Evolutionary conservation across 441 rosid genomes (phyloP).

Genomic region (Lepidium campestre): DNA sequence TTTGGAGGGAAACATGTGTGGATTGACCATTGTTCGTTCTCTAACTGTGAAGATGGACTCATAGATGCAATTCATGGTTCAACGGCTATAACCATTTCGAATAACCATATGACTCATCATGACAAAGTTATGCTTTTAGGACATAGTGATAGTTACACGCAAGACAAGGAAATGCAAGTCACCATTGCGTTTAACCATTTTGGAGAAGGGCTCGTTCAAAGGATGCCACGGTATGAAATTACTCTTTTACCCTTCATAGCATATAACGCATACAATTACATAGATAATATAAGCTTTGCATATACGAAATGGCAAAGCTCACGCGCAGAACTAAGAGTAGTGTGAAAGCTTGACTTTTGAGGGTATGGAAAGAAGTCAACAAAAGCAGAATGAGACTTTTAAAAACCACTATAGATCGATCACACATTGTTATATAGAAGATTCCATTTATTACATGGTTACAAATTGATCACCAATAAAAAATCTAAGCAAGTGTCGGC

Average conservation of each 20-base stretch:
- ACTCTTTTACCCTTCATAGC: background rate
- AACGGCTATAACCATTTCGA: slow-evolving; percentile 56
- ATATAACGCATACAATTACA: background rate
- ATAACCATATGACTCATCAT: slow-evolving; percentile 60
- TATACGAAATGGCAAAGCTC: background rate
- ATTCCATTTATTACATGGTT: background rate
- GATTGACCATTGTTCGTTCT: slow-evolving; percentile 59
- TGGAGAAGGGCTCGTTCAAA: slow-evolving; percentile 61
- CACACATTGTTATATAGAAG: background rate
- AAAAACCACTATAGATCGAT: background rate
- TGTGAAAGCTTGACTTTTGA: slow-evolving; percentile 10
- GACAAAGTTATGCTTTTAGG: slow-evolving; percentile 62
- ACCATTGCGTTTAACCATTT: slow-evolving; percentile 71
- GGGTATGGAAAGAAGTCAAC: slow-evolving; percentile 12
- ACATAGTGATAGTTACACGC: slow-evolving; percentile 45
- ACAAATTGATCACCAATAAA: background rate
- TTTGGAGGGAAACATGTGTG: slow-evolving; percentile 43
- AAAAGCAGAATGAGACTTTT: slow-evolving; percentile 12
- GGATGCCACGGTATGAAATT: slow-evolving; percentile 50
- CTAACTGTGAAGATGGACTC: slow-evolving; percentile 55
- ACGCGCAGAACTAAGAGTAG: slow-evolving; percentile 9
- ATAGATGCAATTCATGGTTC: slow-evolving; percentile 63
- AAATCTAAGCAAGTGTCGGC: background rate
- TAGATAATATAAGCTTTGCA: background rate
- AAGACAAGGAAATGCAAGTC: slow-evolving; percentile 57